phyloP scores from a whole-genome alignment of 345 rosid species.

The Hibiscus tridactylites region DNA sequence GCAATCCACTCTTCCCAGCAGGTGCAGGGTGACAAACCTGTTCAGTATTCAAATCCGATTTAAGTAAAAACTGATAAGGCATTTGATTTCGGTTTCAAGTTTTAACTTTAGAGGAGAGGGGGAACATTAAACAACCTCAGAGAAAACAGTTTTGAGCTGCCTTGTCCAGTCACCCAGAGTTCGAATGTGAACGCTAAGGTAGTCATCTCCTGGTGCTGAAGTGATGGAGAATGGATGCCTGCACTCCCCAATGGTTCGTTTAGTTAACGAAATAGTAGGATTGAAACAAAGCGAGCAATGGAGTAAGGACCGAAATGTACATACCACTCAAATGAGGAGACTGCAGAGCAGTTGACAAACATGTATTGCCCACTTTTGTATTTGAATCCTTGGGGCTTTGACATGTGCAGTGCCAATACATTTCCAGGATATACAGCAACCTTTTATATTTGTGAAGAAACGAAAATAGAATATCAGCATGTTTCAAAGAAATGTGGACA shows the following conservation, averaged over 20 bases:
- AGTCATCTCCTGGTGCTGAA: constrained; percentile 82
- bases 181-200: constrained; percentile 78
- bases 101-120: background rate
- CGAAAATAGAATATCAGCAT: background rate
- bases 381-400: constrained; percentile 79
- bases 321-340: constrained; percentile 78
- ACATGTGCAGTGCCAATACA: constrained; percentile 71
- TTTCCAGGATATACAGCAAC: constrained; percentile 85
- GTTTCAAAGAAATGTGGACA: background rate
- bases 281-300: background rate
- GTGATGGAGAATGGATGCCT: constrained; percentile 97
- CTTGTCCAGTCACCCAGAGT: constrained; percentile 88
- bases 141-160: constrained; percentile 63
- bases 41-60: background rate
- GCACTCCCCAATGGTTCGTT: background rate
- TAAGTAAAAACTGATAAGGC: background rate
- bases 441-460: constrained; percentile 16
- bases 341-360: constrained; percentile 78
- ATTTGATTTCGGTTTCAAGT: background rate
- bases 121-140: constrained; percentile 38
- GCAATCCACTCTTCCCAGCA: constrained; percentile 16
- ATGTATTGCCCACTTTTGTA: constrained; percentile 92
- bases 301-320: background rate
- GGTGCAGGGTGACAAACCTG: constrained; percentile 32
- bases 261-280: background rate